A percentile compares a stretch with the other conserved stretches of the same genome.
These are phyloP conservation scores for Brassica hybrid DNA, from an alignment of 441 rosid genomes.

Conservation along the genomic window DNA sequence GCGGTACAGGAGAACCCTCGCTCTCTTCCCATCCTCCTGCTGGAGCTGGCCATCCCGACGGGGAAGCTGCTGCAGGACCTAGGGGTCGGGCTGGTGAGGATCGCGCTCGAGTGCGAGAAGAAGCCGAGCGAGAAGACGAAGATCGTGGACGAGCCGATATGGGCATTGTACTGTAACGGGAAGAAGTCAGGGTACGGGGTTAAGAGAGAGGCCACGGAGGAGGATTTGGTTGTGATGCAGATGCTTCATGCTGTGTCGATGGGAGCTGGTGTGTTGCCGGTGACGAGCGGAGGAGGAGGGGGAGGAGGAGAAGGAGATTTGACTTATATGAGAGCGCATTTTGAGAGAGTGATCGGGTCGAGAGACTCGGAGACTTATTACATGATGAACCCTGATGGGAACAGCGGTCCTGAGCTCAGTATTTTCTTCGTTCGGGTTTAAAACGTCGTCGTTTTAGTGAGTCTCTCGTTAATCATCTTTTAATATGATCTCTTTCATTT, in stretches of 20 bases:
- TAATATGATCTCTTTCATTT: no score
- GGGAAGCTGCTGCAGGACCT: conserved; percentile 77
- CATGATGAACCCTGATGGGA: conserved; percentile 82
- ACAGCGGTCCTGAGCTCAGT: conserved; percentile 65
- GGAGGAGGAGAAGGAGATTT: conserved; percentile 62
- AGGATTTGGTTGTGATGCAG: conserved; percentile 77
- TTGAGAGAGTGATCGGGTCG: conserved; percentile 79
- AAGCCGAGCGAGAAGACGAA: conserved; percentile 63
- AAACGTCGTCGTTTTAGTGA: conserved; percentile 12
- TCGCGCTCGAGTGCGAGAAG: conserved; percentile 84
- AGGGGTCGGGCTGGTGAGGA: conserved; percentile 68
- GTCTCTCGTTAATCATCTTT: background rate
- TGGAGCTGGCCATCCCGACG: conserved; percentile 71
- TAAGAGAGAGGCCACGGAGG: conserved; percentile 72
- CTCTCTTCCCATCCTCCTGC: conserved; percentile 60
- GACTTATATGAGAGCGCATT: conserved; percentile 84
- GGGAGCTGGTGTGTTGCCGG: conserved; percentile 86
- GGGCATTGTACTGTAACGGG: conserved; percentile 81
- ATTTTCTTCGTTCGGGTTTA: conserved; percentile 44
- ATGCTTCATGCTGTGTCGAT: conserved; percentile 71
- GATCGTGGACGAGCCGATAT: conserved; percentile 68
- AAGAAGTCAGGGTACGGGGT: conserved; percentile 79
- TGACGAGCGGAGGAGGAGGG: conserved; percentile 36
- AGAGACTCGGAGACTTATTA: conserved; percentile 87
- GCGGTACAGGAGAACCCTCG: conserved; percentile 80